Evolutionary conservation across 345 rosid genomes (phyloP), one percentile per base, ranked within the genome.

Genomic region (Populus nigra): DNA sequence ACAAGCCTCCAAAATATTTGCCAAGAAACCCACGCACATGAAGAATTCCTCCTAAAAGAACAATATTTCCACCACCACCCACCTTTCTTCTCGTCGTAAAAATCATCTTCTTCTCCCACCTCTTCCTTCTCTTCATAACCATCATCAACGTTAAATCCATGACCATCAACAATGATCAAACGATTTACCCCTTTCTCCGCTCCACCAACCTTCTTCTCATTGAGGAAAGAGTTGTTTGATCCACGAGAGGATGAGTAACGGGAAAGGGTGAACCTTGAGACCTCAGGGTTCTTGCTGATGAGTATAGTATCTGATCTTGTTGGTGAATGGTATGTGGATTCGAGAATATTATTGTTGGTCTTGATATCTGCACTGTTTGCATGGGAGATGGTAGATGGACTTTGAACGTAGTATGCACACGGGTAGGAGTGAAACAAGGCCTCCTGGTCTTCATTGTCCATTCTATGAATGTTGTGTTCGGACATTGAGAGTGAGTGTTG

Each of bases 1-100:
- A 88, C 16, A 50, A 94, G 78, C 82, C 98, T 91, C 97, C 98
- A 94, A 73, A 73, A 20, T 65, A 93, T 73, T 86, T 93, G 98
- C 74, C 89, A 53, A 68, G 75, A 82, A 53, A 91, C 79, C 98
- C 97, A 93, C 8, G 77, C 77, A 69, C 86, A 83, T 18, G 97
- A 88, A 62, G 73, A 68, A 16, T 86, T 83, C 72, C 84, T 87
- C 18, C 83, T 75, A 33, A 88, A 88, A 27, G 94, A 84, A 77
- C 83, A 82, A 73, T 81, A 88, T 72, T 85, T 89, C 89, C 85
- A 74, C 95, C 91, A 91, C 80, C 79, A 86, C 36, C 84, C 76
- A 74, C 71, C 77, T 68, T 41, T 70, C 65, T 67, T 76, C 11
- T 55, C 85, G 69, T 82, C 83, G 69, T 68, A 71, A 71, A 68